Conservation (phyloP, 148 eudicot genomes). For the Diospyros lotus region DNA sequence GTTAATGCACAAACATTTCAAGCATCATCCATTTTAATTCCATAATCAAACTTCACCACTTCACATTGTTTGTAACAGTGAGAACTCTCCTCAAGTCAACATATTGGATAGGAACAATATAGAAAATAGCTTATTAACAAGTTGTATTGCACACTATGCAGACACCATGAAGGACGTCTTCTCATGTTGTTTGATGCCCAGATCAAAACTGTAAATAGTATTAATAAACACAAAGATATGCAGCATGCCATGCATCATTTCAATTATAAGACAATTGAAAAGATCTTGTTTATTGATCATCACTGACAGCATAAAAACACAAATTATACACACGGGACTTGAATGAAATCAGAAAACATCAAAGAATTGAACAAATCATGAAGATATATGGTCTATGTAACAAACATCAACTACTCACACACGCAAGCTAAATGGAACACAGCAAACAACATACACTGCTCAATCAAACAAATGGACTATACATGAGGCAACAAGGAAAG, state of each 20-base stretch:
- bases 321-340: conserved; percentile 13
- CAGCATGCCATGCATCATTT: conserved; percentile 9
- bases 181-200: no score
- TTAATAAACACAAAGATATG: conserved; percentile 7
- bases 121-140: no score
- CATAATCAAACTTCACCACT: no score
- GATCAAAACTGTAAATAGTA: no score
- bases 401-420: conserved; percentile 6
- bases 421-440: conserved; percentile 13
- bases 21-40: no score
- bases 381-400: conserved; percentile 1
- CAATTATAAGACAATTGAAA: conserved; percentile 2
- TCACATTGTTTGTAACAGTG: no score
- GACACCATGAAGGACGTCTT: no score
- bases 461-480: conserved; percentile 5
- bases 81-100: no score
- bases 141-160: no score
- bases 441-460: neutral
- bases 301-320: conserved; percentile 19
- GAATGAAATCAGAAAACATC: conserved; percentile 3
- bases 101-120: no score
- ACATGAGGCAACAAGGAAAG: conserved; percentile 3
- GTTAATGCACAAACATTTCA: no score
- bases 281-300: conserved; percentile 7
- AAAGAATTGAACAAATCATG: conserved; percentile 14